phyloP scores from a whole-genome alignment of 768 basidiomycete genomes.

The Guyanaporus albipodus region DNA sequence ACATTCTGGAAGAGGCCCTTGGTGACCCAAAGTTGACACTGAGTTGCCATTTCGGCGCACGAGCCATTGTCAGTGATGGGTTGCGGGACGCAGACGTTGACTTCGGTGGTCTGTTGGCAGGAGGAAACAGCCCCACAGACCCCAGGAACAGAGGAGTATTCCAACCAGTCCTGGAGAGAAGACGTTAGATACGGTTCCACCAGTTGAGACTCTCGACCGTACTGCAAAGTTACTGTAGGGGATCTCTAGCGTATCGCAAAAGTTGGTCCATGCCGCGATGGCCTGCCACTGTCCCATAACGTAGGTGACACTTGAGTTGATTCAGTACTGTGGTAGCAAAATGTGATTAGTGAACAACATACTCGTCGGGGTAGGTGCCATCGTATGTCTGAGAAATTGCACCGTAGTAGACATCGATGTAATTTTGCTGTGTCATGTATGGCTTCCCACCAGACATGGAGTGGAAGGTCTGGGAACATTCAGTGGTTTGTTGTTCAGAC shows the following conservation, averaged over 20 bases:
- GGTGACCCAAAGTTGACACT: slow-evolving; percentile 20
- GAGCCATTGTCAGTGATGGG: slow-evolving; percentile 21
- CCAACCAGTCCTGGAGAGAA: slow-evolving; percentile 22
- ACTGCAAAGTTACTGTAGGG: slow-evolving; percentile 22
- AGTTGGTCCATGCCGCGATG: slow-evolving; percentile 24
- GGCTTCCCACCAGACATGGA: no score
- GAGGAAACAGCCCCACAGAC: slow-evolving; percentile 12
- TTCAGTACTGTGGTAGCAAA: not conserved
- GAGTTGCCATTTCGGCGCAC: slow-evolving; percentile 12
- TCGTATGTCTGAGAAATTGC: slow-evolving; percentile 17
- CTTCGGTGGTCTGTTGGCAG: slow-evolving; percentile 1
- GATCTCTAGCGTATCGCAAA: slow-evolving; percentile 19
- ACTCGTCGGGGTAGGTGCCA: slow-evolving; percentile 16
- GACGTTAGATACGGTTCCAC: not conserved
- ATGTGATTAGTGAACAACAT: not conserved
- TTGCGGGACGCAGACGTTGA: slow-evolving; percentile 20
- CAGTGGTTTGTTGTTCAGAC: no score
- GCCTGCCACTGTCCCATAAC: no score
- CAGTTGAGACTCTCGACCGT: not conserved
- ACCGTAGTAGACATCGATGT: slow-evolving; percentile 21
- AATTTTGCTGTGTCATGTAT: slow-evolving; percentile 21
- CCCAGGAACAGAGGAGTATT: slow-evolving; percentile 18
- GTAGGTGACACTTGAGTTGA: no score
- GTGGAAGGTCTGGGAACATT: no score
- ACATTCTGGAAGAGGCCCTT: slow-evolving; percentile 25